A percentile compares a stretch with the other conserved stretches of the same genome.
phyloP scores from a whole-genome alignment of 495 filamentous ascomycete species.

The Bacidia rubella region DNA sequence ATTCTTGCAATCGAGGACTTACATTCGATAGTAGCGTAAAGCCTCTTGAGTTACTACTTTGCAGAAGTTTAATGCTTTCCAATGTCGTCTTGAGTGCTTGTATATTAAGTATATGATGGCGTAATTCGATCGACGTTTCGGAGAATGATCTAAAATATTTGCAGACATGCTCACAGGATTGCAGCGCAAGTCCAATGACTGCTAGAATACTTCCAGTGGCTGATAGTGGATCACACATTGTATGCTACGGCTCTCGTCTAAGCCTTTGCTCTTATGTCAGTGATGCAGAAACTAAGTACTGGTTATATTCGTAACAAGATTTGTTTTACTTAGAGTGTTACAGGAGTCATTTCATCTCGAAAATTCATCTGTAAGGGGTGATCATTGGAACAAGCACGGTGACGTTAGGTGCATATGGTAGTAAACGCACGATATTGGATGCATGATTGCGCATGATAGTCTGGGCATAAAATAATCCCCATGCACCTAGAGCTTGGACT shows the following conservation, averaged over 20 bases:
- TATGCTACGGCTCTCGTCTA: not conserved
- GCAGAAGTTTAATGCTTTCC: not conserved
- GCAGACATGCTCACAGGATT: not conserved
- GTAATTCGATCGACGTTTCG: not conserved
- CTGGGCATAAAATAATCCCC: too few species aligned
- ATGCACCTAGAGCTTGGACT: too few species aligned
- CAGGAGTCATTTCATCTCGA: too few species aligned
- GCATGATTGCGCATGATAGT: too few species aligned
- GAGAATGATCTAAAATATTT: not conserved
- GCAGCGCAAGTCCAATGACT: not conserved
- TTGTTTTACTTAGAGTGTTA: too few species aligned
- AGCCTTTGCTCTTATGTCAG: not conserved
- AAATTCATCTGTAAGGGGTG: too few species aligned
- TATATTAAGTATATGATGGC: not conserved
- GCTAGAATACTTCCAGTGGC: not conserved
- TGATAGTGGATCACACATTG: not conserved
- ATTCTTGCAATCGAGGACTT: not conserved
- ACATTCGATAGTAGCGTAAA: not conserved
- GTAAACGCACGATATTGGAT: too few species aligned
- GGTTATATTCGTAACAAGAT: too few species aligned
- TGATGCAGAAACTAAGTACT: not conserved
- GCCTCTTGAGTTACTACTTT: not conserved
- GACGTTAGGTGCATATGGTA: too few species aligned
- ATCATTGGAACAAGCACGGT: too few species aligned
- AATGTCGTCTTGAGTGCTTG: not conserved